Evolutionary conservation across 2,329 filamentous ascomycete genomes (phyloP).

Genomic region (Escovopsis weberi): DNA sequence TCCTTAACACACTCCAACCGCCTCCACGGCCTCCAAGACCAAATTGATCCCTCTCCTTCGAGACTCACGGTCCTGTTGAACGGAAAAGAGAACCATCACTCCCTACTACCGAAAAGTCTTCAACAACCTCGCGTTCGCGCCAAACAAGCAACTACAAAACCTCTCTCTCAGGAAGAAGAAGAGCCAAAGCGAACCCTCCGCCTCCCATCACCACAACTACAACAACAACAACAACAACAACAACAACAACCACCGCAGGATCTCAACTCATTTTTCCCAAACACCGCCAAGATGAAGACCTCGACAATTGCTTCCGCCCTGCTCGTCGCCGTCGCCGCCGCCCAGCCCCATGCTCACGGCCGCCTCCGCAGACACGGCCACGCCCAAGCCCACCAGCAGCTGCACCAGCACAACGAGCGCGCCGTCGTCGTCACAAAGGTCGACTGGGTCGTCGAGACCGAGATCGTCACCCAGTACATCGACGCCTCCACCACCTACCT

Average conservation of each 20-base stretch:
- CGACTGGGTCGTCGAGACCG: constrained; percentile 36
- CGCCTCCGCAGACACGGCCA: too few relatives aligned
- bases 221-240: not conserved
- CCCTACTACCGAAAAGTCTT: not conserved
- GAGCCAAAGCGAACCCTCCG: too few relatives aligned
- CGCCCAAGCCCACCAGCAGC: constrained; percentile 24
- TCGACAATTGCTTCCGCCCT: constrained; percentile 16
- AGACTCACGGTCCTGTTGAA: constrained; percentile 5
- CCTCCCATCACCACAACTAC: not conserved
- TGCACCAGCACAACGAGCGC: constrained; percentile 23
- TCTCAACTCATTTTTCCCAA: too few relatives aligned
- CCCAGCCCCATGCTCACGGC: constrained; percentile 32
- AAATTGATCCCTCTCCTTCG: constrained; percentile 2
- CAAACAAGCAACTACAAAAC: too few relatives aligned
- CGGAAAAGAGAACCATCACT: constrained; percentile 1
- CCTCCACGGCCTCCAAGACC: too few relatives aligned
- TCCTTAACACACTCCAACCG: too few relatives aligned
- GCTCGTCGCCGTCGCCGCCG: constrained; percentile 28
- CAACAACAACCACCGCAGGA: too few relatives aligned
- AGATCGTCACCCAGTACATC: constrained; percentile 30
- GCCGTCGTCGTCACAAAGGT: constrained; percentile 29
- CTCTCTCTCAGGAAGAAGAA: too few relatives aligned
- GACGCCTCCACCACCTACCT: constrained; percentile 34
- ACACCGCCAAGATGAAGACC: constrained; percentile 33
- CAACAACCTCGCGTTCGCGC: too few relatives aligned